These are phyloP conservation scores for Aspergillus sclerotialis DNA, from an alignment of 2,329 filamentous ascomycete species.

Conservation along the genomic window DNA sequence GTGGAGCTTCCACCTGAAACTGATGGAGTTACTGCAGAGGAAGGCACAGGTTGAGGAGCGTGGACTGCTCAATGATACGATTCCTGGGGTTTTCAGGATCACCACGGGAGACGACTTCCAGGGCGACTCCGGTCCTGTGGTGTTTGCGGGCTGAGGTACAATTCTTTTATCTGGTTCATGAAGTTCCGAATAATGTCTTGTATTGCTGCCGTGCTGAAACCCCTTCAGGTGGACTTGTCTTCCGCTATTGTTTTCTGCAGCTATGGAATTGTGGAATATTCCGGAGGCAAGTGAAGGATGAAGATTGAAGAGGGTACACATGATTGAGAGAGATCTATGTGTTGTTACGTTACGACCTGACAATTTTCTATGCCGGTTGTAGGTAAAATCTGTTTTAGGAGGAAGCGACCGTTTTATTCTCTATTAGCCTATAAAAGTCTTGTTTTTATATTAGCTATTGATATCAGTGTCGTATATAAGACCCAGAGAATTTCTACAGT, in stretches of 20 bases:
- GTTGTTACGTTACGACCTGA: slow-evolving; percentile 7
- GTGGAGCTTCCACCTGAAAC: slow-evolving; percentile 11
- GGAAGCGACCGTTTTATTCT: not conserved
- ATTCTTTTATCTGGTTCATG: slow-evolving; percentile 9
- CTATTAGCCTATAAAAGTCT: not conserved
- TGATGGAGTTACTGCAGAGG: slow-evolving; percentile 13
- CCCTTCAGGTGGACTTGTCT: slow-evolving; percentile 17
- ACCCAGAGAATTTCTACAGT: slow-evolving; percentile 10
- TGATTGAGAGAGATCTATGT: slow-evolving; percentile 15
- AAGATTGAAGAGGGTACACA: slow-evolving; percentile 11
- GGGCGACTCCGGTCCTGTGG: slow-evolving; percentile 13
- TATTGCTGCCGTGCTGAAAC: slow-evolving; percentile 17
- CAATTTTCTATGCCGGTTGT: slow-evolving; percentile 24
- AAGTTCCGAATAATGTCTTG: slow-evolving; percentile 9
- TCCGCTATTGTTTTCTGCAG: slow-evolving; percentile 6
- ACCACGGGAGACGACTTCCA: slow-evolving; percentile 13
- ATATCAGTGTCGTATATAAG: not conserved
- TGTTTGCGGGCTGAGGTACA: slow-evolving; percentile 19
- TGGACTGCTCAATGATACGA: slow-evolving; percentile 13
- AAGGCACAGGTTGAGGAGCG: slow-evolving; percentile 20
- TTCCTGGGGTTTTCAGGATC: slow-evolving; percentile 22
- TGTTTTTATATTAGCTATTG: not conserved
- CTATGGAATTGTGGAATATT: slow-evolving; percentile 5
- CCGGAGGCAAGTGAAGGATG: slow-evolving; percentile 5
- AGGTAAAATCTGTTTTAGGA: slow-evolving; percentile 21